Conservation (phyloP, 2,329 filamentous ascomycete genomes). For the Sphaceloma murrayae region DNA sequence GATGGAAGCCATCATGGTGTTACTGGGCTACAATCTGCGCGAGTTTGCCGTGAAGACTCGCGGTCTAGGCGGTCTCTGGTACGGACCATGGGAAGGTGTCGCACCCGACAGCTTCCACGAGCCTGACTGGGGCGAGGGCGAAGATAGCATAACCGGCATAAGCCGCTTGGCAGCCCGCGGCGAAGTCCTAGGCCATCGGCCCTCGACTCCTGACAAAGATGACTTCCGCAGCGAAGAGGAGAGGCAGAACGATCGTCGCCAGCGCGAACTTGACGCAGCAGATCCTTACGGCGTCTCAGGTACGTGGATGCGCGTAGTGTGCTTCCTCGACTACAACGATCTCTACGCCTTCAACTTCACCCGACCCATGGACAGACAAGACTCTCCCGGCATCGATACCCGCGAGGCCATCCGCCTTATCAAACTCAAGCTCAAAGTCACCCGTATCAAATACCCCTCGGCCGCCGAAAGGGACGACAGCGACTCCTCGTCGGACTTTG, state of each 20-base stretch:
- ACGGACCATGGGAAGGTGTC: conserved; percentile 46
- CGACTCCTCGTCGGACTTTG: conserved; percentile 18
- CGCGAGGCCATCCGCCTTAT: conserved; percentile 63
- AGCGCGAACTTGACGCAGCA: conserved; percentile 15
- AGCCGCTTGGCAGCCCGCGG: background rate
- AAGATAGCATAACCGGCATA: background rate
- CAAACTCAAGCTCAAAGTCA: conserved; percentile 56
- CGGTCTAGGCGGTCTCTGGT: conserved; percentile 46
- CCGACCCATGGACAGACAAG: conserved; percentile 30
- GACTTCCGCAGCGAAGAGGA: conserved; percentile 10
- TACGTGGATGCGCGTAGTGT: conserved; percentile 56
- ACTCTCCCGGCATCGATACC: conserved; percentile 44
- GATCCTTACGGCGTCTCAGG: conserved; percentile 66
- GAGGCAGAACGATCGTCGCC: conserved; percentile 2
- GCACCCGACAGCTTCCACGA: conserved; percentile 43
- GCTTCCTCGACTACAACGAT: conserved; percentile 55
- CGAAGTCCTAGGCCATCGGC: background rate
- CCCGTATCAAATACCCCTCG: conserved; percentile 48
- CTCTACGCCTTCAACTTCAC: conserved; percentile 63
- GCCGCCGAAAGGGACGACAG: conserved; percentile 42
- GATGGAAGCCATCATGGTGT: conserved; percentile 63
- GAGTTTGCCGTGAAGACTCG: conserved; percentile 35
- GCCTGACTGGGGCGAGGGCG: conserved; percentile 3
- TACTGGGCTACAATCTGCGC: conserved; percentile 54
- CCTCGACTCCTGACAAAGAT: too few relatives aligned